Base-by-base conservation (phyloP, 129 eudicot species). In the Flaveria robusta region DNA sequence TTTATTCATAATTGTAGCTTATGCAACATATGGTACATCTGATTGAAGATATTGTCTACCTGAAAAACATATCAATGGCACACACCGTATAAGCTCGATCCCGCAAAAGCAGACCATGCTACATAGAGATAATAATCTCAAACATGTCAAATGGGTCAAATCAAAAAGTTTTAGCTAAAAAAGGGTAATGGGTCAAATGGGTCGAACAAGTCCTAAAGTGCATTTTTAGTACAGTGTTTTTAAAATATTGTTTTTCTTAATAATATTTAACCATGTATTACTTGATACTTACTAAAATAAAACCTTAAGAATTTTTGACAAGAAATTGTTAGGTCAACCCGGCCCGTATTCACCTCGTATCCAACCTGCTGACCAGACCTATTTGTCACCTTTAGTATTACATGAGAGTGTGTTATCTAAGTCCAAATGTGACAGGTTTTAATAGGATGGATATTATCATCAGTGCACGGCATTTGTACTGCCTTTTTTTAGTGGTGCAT, bases 31-130 rank as follows among this genome's bases (percentile, higher is more conserved):
- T 34, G 8, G 71, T 66, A 18, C 26, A 66, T 66, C 18, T 66
- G 27, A 66, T 66, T n/a, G 24, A 66, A 37, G 27, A 66, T 15
- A n/a, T n/a, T 18, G 50, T 34, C 22, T 34, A 65, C 70, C 46
- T 29, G 11, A 34, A 65, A 47, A 34, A 34, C 23, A 37, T 14
- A 66, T 66, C 50, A 18, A 18, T 34, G 27, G n/a, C 27, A 65
- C 22, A 2, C 47, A 34, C 27, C 71, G 29, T 66, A 66, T 66
- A 66, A 26, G 45, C 18, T 34, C 23, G 7, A 34, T 34, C 54
- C 41, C n/a, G 41, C 22, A 65, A 65, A 42, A 67, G 27, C 18
- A 67, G 19, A 42, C 72, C 72, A 67, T 20, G 54, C 43, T 41
- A 66, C 45, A 63, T 63, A 24, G 66, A 60, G 19, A 14, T 26